phyloP scores from a whole-genome alignment of 495 filamentous ascomycete genomes.

The Podospora comata region DNA sequence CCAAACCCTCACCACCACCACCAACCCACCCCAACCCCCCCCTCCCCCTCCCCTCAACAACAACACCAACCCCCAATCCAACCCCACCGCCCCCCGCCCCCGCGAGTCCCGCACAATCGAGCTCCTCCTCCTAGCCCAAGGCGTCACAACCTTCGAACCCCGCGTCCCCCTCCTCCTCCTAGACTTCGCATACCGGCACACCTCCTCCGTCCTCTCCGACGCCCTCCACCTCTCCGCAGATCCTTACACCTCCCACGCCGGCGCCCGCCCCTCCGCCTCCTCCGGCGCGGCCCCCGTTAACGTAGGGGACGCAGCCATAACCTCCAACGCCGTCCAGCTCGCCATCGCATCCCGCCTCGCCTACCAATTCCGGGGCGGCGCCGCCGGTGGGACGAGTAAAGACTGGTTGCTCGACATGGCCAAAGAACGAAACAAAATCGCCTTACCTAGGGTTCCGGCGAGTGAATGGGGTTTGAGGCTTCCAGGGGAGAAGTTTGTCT shows the following conservation, averaged over 20 bases:
- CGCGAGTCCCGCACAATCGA: conserved; percentile 90
- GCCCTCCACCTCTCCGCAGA: conserved; percentile 61
- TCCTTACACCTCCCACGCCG: conserved; percentile 56
- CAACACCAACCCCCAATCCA: not conserved
- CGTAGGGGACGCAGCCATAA: conserved; percentile 44
- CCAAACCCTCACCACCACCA: conserved; percentile 33
- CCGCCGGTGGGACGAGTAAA: conserved; percentile 61
- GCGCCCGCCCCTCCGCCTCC: conserved; percentile 44
- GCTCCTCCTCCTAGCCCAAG: conserved; percentile 80
- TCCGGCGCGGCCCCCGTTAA: conserved; percentile 46
- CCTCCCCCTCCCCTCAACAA: conserved; percentile 28
- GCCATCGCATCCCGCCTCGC: conserved; percentile 49
- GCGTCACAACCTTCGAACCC: conserved; percentile 86
- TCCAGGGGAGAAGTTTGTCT: conserved; percentile 86
- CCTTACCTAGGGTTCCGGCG: conserved; percentile 65
- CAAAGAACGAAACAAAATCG: conserved; percentile 74
- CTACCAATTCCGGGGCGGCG: conserved; percentile 53
- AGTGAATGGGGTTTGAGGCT: conserved; percentile 79
- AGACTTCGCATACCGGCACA: conserved; percentile 92
- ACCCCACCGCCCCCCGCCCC: conserved; percentile 61
- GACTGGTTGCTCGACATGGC: conserved; percentile 85
- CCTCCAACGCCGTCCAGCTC: conserved; percentile 47
- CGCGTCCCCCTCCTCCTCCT: conserved; percentile 91
- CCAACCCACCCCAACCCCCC: conserved; percentile 33
- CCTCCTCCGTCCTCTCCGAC: conserved; percentile 61